phyloP scores from a whole-genome alignment of 2,329 filamentous ascomycete genomes.

The Talaromyces sp. region DNA sequence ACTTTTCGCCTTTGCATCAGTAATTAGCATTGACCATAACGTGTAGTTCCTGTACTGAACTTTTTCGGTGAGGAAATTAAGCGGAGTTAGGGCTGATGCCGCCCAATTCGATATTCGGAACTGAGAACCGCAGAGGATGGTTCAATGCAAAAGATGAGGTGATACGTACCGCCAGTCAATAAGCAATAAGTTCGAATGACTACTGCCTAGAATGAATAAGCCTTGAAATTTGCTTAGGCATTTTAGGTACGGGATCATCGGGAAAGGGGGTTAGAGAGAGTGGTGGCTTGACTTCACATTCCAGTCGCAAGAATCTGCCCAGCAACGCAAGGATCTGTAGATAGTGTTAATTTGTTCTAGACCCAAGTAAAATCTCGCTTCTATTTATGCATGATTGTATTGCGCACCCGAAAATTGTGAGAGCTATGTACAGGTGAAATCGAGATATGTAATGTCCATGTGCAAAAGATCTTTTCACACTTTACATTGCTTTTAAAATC shows the following conservation, averaged over 20 bases:
- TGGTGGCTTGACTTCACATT: neutral
- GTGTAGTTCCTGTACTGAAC: neutral
- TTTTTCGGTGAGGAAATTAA: neutral
- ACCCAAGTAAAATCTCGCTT: neutral
- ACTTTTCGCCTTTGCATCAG: neutral
- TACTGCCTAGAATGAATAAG: too few relatives aligned
- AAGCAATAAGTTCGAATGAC: too few relatives aligned
- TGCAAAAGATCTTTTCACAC: neutral
- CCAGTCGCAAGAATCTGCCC: constrained; percentile 2
- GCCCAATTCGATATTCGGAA: neutral
- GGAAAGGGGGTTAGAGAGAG: neutral
- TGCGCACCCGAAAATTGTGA: neutral
- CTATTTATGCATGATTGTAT: neutral
- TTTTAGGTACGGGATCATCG: neutral
- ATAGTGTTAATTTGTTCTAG: too few relatives aligned
- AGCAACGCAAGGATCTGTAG: neutral
- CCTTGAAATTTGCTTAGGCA: neutral
- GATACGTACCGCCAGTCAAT: neutral
- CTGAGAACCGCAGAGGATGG: too few relatives aligned
- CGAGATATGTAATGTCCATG: neutral
- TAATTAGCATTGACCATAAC: neutral
- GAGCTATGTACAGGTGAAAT: neutral
- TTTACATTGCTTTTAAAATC: neutral
- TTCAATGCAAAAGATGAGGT: neutral
- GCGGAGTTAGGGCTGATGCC: neutral